Evolutionary conservation across 371 early-diverging fungal genomes (phyloP).

Genomic region (Rhizopus arrhizus): DNA sequence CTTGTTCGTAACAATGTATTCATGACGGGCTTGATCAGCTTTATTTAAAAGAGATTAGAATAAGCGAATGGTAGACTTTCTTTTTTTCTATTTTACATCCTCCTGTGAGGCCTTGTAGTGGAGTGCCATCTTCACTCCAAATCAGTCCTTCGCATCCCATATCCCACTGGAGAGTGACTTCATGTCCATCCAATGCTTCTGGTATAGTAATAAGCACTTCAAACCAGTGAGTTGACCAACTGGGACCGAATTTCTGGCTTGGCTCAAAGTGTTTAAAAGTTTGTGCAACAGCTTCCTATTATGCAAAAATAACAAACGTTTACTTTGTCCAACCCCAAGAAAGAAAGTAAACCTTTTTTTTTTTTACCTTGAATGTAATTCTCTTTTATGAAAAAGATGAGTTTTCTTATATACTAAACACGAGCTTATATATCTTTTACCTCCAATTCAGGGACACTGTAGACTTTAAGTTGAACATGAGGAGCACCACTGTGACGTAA

Average conservation of each 20-base stretch:
- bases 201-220: slow-evolving; percentile 70
- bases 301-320: slow-evolving; percentile 14
- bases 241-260: slow-evolving; percentile 46
- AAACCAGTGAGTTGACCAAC: slow-evolving; percentile 92
- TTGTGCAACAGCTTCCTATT: slow-evolving; percentile 48
- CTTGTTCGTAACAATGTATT: slow-evolving; percentile 68
- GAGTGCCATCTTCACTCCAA: slow-evolving; percentile 81
- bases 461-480: slow-evolving; percentile 53
- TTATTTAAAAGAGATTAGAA: background rate
- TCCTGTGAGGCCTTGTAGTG: slow-evolving; percentile 90
- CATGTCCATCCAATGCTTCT: slow-evolving; percentile 59
- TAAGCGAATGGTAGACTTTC: background rate
- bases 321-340: background rate
- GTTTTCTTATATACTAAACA: background rate
- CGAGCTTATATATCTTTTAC: slow-evolving; percentile 17
- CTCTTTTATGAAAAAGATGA: slow-evolving; percentile 27
- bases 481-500: slow-evolving; percentile 34
- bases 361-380: slow-evolving; percentile 42
- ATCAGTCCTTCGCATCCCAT: slow-evolving; percentile 86
- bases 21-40: slow-evolving; percentile 73
- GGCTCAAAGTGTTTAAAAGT: slow-evolving; percentile 34
- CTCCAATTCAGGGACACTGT: slow-evolving; percentile 78
- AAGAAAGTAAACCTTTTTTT: background rate
- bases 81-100: slow-evolving; percentile 39
- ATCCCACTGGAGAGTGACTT: slow-evolving; percentile 82